A percentile compares a stretch with the other conserved stretches of the same genome.
Conservation (phyloP, 805 yeast genomes). For the Wickerhamomyces kurtzmanii region DNA sequence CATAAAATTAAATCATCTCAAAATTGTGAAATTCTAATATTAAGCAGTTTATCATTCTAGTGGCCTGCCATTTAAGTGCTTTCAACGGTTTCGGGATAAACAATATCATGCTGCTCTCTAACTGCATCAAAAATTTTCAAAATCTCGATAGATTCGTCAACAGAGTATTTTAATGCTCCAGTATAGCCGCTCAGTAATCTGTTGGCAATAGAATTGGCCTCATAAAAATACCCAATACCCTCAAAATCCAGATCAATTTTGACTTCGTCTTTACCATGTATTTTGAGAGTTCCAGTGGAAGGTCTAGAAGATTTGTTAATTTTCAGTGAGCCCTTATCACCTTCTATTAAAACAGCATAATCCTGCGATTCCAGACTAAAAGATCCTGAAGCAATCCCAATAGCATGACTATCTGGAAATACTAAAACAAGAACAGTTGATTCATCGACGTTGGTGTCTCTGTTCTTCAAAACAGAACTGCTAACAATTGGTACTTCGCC, state of each 20-base stretch:
- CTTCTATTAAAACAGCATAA: constrained; percentile 6
- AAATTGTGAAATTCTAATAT: too few relatives aligned
- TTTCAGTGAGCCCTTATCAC: constrained; percentile 1
- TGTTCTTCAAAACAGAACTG: constrained; percentile 20
- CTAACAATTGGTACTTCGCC: constrained; percentile 28
- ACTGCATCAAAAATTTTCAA: constrained; percentile 39
- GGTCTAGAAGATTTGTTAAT: constrained; percentile 14
- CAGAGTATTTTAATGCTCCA: constrained; percentile 27
- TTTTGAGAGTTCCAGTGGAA: constrained; percentile 21
- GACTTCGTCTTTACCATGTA: constrained; percentile 12
- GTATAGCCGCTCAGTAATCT: constrained; percentile 29
- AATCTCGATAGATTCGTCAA: constrained; percentile 34
- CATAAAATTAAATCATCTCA: too few relatives aligned
- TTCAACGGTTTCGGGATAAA: constrained; percentile 30
- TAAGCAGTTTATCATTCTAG: too few relatives aligned
- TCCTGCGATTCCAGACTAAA: constrained; percentile 3
- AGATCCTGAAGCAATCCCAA: constrained; percentile 1
- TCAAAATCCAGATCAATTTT: constrained; percentile 22
- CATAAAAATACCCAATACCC: constrained; percentile 41
- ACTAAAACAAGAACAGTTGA: constrained; percentile 16
- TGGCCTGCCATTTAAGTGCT: too few relatives aligned
- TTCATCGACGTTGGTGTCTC: constrained; percentile 8
- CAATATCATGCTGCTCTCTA: constrained; percentile 32
- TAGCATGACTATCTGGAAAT: constrained; percentile 4
- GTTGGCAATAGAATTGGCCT: constrained; percentile 43